Conservation (phyloP, 2,329 filamentous ascomycete genomes). For the Cryphonectria radicalis region DNA sequence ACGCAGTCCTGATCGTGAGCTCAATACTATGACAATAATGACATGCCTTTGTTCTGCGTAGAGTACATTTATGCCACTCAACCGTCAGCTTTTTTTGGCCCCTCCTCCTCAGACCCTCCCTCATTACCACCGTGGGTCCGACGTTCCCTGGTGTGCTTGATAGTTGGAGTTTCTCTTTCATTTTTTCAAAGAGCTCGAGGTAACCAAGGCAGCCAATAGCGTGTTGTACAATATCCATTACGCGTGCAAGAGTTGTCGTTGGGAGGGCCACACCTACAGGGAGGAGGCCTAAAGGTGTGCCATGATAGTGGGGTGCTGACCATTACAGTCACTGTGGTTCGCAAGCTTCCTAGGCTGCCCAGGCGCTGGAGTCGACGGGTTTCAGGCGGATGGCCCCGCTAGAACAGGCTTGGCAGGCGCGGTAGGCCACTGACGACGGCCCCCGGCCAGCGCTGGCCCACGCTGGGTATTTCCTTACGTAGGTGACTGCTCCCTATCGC, state of each 20-base stretch:
- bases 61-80: no score
- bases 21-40: not conserved
- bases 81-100: not conserved
- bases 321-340: slow-evolving; percentile 25
- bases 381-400: slow-evolving; percentile 20
- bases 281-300: not conserved
- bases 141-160: not conserved
- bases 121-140: not conserved
- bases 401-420: slow-evolving; percentile 6
- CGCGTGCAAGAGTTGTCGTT: not conserved
- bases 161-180: not conserved
- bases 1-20: no score
- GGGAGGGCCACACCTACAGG: not conserved
- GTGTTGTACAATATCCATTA: slow-evolving; percentile 25
- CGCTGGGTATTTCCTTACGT: not conserved
- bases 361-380: not conserved
- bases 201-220: slow-evolving; percentile 19
- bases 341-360: not conserved
- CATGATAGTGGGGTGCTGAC: slow-evolving; percentile 21
- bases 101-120: not conserved
- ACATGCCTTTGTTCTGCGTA: no score
- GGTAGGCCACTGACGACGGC: not conserved
- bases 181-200: not conserved
- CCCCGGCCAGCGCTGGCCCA: not conserved
- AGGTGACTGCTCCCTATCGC: not conserved